Base-by-base conservation (phyloP, 768 basidiomycete genomes). In the Cystofilobasidium macerans region DNA sequence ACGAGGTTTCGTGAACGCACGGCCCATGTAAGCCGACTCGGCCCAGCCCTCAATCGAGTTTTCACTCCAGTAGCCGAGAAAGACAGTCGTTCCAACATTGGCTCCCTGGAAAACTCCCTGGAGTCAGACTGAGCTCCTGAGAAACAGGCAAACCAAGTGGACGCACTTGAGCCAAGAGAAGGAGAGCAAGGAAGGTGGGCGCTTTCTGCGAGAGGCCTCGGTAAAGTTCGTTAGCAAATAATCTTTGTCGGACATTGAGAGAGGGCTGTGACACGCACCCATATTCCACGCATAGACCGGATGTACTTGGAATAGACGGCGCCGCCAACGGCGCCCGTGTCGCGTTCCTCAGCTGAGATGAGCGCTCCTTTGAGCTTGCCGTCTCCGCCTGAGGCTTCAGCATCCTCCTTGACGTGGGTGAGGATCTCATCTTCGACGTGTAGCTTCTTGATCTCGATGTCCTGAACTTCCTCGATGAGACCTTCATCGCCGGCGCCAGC, bases 41-140 rank as follows among this genome's bases (percentile, higher is more conserved):
- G 38, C 30, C 66, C 66, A 68, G 24, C 62, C 62, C 1, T 32
- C 36, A 20, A 63, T 58, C 9, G 35, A 33, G 28, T 4, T 8
- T 26, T 40, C 67, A 8, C 40, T 45, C 67, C 67, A 68, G 42
- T 40, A 57, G 0, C 86, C 86, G 22, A 89, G 78, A 75, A 86
- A 82, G 7, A 89, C 72, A 22, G 81, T 84, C 67, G 81, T 84
- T 0, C 80, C 82, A 28, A 88, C 86, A 73, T 62, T 47, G 2
- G n/a, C 28, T 32, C 54, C 11, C 54, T 38, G 40, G 38, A 16
- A 47, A 47, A 16, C 20, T 53, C 11, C 4, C 48, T n/a, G n/a
- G 18, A 30, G 30, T 48, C 16, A 28, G 18, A n/a, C n/a, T n/a
- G 24, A 65, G 13, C 20, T 14, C 8, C 48, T 60, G 30, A 62